phyloP scores from a whole-genome alignment of 768 basidiomycete species.

The Macrolepiota albuminosa region DNA sequence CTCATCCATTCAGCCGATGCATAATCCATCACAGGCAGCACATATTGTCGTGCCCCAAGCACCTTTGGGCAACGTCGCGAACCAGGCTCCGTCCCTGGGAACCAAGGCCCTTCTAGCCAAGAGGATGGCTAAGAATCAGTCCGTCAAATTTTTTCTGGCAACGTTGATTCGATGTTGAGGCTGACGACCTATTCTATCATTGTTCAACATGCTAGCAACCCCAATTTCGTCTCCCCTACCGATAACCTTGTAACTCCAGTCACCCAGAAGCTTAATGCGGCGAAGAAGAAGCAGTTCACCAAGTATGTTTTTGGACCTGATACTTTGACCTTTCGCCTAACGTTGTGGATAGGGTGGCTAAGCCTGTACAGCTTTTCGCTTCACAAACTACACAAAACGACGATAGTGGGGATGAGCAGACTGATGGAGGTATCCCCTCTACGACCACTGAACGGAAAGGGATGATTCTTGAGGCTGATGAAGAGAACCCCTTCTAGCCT shows the following conservation, averaged over 20 bases:
- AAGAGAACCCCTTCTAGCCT: constrained; percentile 69
- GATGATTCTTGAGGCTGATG: constrained; percentile 40
- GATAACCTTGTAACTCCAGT: constrained; percentile 93
- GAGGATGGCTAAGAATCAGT: constrained; percentile 89
- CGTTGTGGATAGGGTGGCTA: constrained; percentile 41
- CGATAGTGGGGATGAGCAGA: constrained; percentile 35
- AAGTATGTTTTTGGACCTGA: constrained; percentile 52
- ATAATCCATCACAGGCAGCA: constrained; percentile 80
- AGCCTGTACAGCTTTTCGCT: constrained; percentile 59
- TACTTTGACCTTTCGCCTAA: constrained; percentile 3
- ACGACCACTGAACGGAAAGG: constrained; percentile 23
- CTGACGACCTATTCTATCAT: constrained; percentile 11
- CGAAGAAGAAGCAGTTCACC: constrained; percentile 89
- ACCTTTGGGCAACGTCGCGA: constrained; percentile 64
- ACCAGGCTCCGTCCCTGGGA: constrained; percentile 68
- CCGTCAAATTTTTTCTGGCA: constrained; percentile 25
- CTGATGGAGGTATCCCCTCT: constrained; percentile 18
- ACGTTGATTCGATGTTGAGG: constrained; percentile 4
- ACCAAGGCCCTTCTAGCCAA: constrained; percentile 91
- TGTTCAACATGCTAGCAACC: constrained; percentile 52
- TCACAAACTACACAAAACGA: constrained; percentile 33
- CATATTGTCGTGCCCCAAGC: constrained; percentile 75
- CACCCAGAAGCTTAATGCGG: constrained; percentile 86
- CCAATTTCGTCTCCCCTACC: constrained; percentile 86
- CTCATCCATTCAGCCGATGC: constrained; percentile 73